Conservation (phyloP, 805 yeast species). For the Cyberlindnera mississippiensis region DNA sequence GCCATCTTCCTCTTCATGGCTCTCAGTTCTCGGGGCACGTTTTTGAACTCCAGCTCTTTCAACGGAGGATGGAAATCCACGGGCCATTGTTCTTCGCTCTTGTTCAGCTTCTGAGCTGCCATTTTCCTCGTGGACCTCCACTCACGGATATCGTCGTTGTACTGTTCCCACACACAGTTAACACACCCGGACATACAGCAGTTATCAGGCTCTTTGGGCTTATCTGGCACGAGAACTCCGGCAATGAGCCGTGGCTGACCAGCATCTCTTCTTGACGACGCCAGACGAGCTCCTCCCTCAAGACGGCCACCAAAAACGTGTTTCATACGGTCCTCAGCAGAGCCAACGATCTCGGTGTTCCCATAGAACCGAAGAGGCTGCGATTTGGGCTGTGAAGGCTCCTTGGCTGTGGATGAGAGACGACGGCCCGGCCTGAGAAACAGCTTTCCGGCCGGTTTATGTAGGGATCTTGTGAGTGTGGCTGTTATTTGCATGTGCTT, state of each 20-base stretch:
- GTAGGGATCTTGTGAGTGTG: no score
- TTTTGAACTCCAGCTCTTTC: constrained; percentile 35
- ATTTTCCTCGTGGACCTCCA: constrained; percentile 61
- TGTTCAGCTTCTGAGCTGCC: constrained; percentile 52
- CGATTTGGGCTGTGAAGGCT: background rate
- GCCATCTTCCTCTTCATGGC: constrained; percentile 25
- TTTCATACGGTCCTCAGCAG: constrained; percentile 45
- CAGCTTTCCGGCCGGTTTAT: no score
- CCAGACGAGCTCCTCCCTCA: constrained; percentile 45
- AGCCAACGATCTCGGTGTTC: constrained; percentile 27
- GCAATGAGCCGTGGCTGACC: constrained; percentile 32
- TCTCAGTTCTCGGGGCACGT: constrained; percentile 39
- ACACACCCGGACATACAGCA: constrained; percentile 98
- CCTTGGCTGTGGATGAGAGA: no score
- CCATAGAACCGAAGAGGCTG: constrained; percentile 28
- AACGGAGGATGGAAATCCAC: constrained; percentile 57
- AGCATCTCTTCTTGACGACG: constrained; percentile 31
- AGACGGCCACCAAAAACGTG: constrained; percentile 54
- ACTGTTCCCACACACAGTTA: constrained; percentile 95
- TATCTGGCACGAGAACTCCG: constrained; percentile 77
- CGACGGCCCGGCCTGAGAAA: no score
- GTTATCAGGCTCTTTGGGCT: constrained; percentile 87
- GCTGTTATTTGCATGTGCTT: no score
- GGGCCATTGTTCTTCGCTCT: constrained; percentile 56
- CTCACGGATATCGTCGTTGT: constrained; percentile 79